Percentiles rank a stretch among this genome's conserved stretches.
phyloP scores from a whole-genome alignment of 257 asterid genomes.

The Solanum medicagineum region DNA sequence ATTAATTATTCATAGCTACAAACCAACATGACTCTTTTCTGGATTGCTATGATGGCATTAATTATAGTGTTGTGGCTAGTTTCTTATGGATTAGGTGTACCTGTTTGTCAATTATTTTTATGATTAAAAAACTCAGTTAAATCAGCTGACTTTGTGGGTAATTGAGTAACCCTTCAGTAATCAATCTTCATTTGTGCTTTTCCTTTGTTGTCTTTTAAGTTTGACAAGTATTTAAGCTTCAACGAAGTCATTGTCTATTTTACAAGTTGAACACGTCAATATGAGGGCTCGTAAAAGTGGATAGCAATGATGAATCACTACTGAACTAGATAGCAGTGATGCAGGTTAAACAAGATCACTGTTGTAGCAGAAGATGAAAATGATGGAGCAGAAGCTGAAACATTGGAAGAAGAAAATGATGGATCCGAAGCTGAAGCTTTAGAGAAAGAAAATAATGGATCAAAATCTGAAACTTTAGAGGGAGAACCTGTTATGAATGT shows the following conservation, averaged over 20 bases:
- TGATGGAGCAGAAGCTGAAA: no score
- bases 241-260: background rate
- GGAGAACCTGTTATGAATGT: no score
- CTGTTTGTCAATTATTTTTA: background rate
- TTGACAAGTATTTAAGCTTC: background rate
- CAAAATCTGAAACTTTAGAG: no score
- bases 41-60: background rate
- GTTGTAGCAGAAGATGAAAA: no score
- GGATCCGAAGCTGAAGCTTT: no score
- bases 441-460: no score
- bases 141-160: background rate
- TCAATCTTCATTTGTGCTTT: background rate
- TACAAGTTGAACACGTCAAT: constrained; percentile 88
- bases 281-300: constrained; percentile 83
- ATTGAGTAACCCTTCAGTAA: background rate
- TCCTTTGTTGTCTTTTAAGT: background rate
- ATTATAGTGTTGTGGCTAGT: background rate
- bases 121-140: background rate
- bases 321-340: constrained; percentile 51
- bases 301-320: constrained; percentile 10
- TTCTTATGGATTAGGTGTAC: background rate
- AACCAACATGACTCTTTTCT: background rate
- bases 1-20: background rate
- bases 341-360: background rate
- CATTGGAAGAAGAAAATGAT: no score